Conservation (phyloP, 208 protist species). For the Novymonas esmeraldas region DNA sequence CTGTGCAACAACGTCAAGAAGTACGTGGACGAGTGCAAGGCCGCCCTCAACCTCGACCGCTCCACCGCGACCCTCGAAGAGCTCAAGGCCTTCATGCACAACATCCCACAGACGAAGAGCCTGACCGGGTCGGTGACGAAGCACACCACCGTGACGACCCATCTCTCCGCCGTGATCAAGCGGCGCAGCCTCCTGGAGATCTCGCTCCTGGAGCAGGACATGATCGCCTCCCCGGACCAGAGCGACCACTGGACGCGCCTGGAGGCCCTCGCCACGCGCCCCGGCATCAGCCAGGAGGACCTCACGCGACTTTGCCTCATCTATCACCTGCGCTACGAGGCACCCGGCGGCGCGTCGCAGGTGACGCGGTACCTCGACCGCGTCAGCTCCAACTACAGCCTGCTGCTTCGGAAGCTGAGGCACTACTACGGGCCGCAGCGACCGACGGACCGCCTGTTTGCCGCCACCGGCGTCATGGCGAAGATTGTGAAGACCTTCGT, state of each 20-base stretch:
- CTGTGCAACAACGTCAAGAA: slow-evolving; percentile 95
- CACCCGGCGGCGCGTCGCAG: slow-evolving; percentile 30
- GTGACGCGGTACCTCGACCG: slow-evolving; percentile 46
- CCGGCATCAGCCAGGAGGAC: slow-evolving; percentile 42
- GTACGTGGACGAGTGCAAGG: slow-evolving; percentile 94
- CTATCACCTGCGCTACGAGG: slow-evolving; percentile 85
- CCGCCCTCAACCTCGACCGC: slow-evolving; percentile 75
- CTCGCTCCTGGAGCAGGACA: slow-evolving; percentile 96
- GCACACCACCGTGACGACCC: slow-evolving; percentile 77
- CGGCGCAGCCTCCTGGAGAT: slow-evolving; percentile 86
- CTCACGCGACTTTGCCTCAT: slow-evolving; percentile 81
- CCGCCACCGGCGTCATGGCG: slow-evolving; percentile 85
- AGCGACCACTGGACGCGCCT: slow-evolving; percentile 74
- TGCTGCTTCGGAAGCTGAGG: slow-evolving; percentile 57
- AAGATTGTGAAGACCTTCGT: slow-evolving; percentile 81
- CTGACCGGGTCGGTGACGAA: slow-evolving; percentile 85
- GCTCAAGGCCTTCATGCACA: slow-evolving; percentile 86
- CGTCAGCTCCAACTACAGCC: slow-evolving; percentile 37
- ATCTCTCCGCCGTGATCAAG: slow-evolving; percentile 86
- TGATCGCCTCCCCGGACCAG: slow-evolving; percentile 70
- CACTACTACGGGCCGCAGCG: slow-evolving; percentile 63
- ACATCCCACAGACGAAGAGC: slow-evolving; percentile 80
- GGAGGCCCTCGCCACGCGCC: slow-evolving; percentile 45
- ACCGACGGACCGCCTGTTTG: slow-evolving; percentile 87
- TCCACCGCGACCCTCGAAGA: slow-evolving; percentile 88